Percentiles rank a stretch among this genome's conserved stretches.
Evolutionary conservation across 2,329 filamentous ascomycete genomes (phyloP).

Genomic region (Sphaerulina vaccinii): DNA sequence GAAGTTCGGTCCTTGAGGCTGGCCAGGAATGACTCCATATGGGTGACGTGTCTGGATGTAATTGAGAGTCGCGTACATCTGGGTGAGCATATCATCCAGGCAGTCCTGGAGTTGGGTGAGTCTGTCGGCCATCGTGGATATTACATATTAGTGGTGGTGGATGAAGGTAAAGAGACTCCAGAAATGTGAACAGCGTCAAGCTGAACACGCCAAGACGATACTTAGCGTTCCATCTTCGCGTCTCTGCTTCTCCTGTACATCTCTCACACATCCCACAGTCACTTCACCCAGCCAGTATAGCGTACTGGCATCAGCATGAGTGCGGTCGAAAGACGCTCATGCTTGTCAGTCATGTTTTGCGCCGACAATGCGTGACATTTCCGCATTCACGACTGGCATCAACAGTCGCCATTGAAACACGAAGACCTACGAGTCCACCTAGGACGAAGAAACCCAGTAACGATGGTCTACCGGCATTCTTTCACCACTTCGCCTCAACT

Average conservation of each 20-base stretch:
- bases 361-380: conserved; percentile 12
- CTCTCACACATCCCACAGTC: conserved; percentile 7
- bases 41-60: conserved; percentile 47
- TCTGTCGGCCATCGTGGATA: conserved; percentile 53
- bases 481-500: conserved; percentile 2
- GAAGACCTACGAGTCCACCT: conserved; percentile 2
- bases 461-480: conserved; percentile 4
- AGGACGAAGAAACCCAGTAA: background rate
- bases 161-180: background rate
- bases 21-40: conserved; percentile 43
- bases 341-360: conserved; percentile 17
- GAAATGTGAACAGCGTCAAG: background rate
- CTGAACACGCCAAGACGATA: conserved; percentile 3
- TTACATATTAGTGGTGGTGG: background rate
- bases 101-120: conserved; percentile 83
- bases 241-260: background rate
- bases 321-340: conserved; percentile 18
- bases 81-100: conserved; percentile 64
- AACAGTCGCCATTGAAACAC: background rate
- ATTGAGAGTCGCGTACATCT: conserved; percentile 48
- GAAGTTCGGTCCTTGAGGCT: conserved; percentile 35
- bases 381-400: conserved; percentile 6
- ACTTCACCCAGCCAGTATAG: conserved; percentile 12
- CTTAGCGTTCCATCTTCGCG: conserved; percentile 1
- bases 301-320: conserved; percentile 21